A percentile compares a stretch with the other conserved stretches of the same genome.
phyloP scores from a whole-genome alignment of 75 land plant genomes.

The Selaginella tamariscina region DNA sequence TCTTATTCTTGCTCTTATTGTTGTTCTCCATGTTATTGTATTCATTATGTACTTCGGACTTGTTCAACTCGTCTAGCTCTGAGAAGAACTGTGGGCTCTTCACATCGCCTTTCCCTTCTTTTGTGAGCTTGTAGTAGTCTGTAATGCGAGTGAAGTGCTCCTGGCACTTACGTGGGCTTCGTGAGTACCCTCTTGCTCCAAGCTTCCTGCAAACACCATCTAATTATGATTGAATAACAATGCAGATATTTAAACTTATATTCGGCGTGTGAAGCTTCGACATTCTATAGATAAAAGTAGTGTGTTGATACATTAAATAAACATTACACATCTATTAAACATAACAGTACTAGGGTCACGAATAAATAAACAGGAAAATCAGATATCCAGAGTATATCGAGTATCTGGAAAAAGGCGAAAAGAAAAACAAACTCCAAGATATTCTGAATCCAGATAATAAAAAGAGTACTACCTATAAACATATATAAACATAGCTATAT shows the following conservation, averaged over 20 bases:
- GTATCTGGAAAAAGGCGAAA: too few relatives aligned
- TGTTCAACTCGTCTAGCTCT: constrained; percentile 72
- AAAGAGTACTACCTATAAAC: too few relatives aligned
- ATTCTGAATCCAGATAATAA: too few relatives aligned
- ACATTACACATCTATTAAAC: not conserved
- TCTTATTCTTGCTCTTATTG: not conserved
- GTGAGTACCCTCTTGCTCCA: constrained; percentile 58
- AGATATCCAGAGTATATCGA: not conserved
- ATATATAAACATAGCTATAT: too few relatives aligned
- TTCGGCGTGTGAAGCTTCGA: not conserved
- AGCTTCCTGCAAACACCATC: constrained; percentile 47
- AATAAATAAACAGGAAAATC: not conserved
- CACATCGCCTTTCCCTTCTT: constrained; percentile 75
- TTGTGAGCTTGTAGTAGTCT: constrained; percentile 84
- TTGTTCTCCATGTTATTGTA: not conserved
- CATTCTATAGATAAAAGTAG: not conserved
- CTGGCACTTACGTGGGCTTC: constrained; percentile 74
- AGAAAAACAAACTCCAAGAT: too few relatives aligned
- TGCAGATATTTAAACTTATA: not conserved
- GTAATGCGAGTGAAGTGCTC: constrained; percentile 77
- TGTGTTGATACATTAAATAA: not conserved
- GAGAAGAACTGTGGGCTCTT: constrained; percentile 66
- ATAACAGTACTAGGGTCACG: not conserved
- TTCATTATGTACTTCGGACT: constrained; percentile 15
- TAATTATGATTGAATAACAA: not conserved